phyloP scores from a whole-genome alignment of 1,284 basidiomycete species.

The Takashimella koratensis region DNA sequence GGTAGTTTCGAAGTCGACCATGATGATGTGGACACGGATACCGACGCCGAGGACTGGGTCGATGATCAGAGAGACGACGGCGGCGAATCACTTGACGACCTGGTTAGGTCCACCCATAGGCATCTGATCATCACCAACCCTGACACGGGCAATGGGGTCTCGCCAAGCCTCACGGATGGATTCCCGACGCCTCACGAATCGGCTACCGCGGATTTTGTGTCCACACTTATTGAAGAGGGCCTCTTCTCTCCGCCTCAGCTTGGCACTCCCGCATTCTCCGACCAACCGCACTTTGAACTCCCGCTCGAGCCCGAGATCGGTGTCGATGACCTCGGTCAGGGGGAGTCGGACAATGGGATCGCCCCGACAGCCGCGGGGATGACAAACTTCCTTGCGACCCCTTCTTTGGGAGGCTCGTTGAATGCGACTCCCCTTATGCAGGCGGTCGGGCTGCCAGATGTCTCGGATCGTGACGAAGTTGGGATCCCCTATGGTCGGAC shows the following conservation, averaged over 20 bases:
- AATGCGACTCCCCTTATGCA: conserved; percentile 26
- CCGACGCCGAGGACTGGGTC: conserved; percentile 41
- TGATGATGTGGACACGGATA: conserved; percentile 44
- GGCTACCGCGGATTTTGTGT: conserved; percentile 49
- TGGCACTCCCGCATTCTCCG: conserved; percentile 30
- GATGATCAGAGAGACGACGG: conserved; percentile 13
- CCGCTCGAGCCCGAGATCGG: conserved; percentile 17
- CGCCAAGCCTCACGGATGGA: neutral
- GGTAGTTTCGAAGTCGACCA: conserved; percentile 46
- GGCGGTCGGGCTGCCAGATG: neutral
- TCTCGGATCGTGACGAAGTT: conserved; percentile 49
- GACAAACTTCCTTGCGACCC: conserved; percentile 28
- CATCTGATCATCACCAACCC: neutral
- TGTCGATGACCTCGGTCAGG: neutral
- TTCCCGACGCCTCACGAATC: conserved; percentile 23
- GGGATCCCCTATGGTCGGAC: conserved; percentile 65
- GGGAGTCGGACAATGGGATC: neutral
- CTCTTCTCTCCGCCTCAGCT: conserved; percentile 41
- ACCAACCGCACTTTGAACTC: conserved; percentile 28
- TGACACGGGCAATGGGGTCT: neutral
- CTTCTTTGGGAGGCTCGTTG: conserved; percentile 30
- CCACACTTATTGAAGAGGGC: conserved; percentile 46
- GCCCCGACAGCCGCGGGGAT: neutral
- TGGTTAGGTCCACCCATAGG: neutral
- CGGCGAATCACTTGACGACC: neutral